A percentile compares a stretch with the other conserved stretches of the same genome.
phyloP scores from a whole-genome alignment of 148 eudicot species.

The Rhododendron molle region DNA sequence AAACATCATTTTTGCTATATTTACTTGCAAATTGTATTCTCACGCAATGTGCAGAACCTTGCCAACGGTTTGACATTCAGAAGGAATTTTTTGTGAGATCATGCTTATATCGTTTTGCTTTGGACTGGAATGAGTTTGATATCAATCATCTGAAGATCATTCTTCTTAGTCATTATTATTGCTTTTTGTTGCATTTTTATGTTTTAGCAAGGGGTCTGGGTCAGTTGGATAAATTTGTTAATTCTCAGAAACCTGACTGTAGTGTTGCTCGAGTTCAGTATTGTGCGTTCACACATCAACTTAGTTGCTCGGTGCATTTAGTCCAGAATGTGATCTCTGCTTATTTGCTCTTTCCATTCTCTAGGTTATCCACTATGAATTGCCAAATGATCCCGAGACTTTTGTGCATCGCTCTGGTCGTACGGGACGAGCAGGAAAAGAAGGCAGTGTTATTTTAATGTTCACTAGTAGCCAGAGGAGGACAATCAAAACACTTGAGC shows the following conservation, averaged over 20 bases:
- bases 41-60: background rate
- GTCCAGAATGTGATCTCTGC: background rate
- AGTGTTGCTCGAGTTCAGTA: background rate
- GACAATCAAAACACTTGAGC: conserved; percentile 74
- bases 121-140: background rate
- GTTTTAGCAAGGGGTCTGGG: background rate
- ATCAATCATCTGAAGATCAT: background rate
- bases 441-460: conserved; percentile 75
- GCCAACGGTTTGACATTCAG: background rate
- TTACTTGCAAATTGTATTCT: background rate
- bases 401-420: conserved; percentile 99
- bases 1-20: background rate
- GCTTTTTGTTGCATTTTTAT: background rate
- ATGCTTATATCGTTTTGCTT: background rate
- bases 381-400: conserved; percentile 95
- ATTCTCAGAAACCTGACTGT: background rate
- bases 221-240: background rate
- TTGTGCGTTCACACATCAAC: background rate
- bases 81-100: background rate
- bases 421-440: conserved; percentile 97
- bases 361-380: conserved; percentile 87
- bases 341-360: conserved; percentile 6
- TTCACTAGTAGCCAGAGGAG: conserved; percentile 76
- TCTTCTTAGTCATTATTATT: background rate
- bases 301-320: background rate